Conservation (phyloP, 352 stramenopile species). For the Phytophthora idaei region DNA sequence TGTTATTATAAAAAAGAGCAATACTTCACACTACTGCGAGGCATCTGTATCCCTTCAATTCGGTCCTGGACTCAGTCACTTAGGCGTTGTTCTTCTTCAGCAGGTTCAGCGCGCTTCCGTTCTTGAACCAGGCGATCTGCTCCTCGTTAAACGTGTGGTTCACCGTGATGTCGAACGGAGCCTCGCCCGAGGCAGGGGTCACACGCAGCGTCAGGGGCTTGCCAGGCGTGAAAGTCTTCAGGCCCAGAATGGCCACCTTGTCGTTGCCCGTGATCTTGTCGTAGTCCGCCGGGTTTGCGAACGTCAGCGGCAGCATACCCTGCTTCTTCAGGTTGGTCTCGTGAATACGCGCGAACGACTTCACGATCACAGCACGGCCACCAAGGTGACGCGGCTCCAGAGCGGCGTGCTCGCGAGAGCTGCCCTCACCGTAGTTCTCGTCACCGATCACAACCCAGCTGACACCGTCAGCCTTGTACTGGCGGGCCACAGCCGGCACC, state of each 20-base stretch:
- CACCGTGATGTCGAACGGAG: constrained; percentile 88
- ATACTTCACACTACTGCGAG: constrained; percentile 46
- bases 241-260: constrained; percentile 91
- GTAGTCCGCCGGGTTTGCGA: constrained; percentile 92
- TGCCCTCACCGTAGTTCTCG: constrained; percentile 95
- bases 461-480: constrained; percentile 92
- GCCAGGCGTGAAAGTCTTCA: constrained; percentile 84
- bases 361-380: constrained; percentile 91
- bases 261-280: constrained; percentile 92
- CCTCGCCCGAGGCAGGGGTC: constrained; percentile 58
- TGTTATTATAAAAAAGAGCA: constrained; percentile 54
- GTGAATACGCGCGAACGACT: constrained; percentile 95
- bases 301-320: constrained; percentile 93
- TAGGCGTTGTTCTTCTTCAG: constrained; percentile 92
- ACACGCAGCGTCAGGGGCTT: constrained; percentile 89
- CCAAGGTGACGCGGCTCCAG: constrained; percentile 92
- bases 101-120: constrained; percentile 93
- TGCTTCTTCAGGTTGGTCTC: constrained; percentile 97
- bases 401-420: constrained; percentile 92
- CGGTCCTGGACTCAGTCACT: constrained; percentile 33
- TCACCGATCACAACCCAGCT: constrained; percentile 94
- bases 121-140: constrained; percentile 96
- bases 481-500: constrained; percentile 86
- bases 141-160: constrained; percentile 96
- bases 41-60: constrained; percentile 44